Conservation (phyloP, 164 flowering plant genomes). For the Houttuynia cordata region DNA sequence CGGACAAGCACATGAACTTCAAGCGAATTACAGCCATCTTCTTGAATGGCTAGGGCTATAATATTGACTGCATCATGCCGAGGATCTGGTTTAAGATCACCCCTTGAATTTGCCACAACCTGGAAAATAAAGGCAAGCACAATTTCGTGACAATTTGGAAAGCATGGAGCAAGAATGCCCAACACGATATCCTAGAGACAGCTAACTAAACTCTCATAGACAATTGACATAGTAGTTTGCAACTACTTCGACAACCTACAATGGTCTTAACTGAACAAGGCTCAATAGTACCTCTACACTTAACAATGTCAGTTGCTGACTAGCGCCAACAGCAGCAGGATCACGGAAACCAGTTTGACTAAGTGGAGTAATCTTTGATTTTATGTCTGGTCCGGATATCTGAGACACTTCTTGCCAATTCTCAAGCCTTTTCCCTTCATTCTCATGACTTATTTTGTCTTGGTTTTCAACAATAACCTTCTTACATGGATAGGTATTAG, state of each 20-base stretch:
- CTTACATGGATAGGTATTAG: slow-evolving; percentile 4
- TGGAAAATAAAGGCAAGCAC: slow-evolving; percentile 10
- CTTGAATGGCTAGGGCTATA: slow-evolving; percentile 56
- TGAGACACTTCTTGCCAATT: slow-evolving; percentile 59
- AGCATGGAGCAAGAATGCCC: no score
- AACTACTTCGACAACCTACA: no score
- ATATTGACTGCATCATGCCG: slow-evolving; percentile 71
- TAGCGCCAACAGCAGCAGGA: slow-evolving; percentile 83
- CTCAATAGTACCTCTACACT: slow-evolving; percentile 63
- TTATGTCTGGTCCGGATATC: slow-evolving; percentile 67
- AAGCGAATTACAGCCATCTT: slow-evolving; percentile 34
- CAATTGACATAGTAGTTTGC: no score
- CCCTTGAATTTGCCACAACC: slow-evolving; percentile 87
- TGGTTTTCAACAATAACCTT: slow-evolving; percentile 1
- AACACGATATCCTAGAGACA: no score
- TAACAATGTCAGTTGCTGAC: slow-evolving; percentile 76
- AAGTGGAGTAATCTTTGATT: slow-evolving; percentile 64
- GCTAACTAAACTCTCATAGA: no score
- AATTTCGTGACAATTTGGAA: no score
- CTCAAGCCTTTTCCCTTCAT: slow-evolving; percentile 11
- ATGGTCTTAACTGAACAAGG: not conserved
- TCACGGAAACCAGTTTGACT: slow-evolving; percentile 95
- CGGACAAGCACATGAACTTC: slow-evolving; percentile 49
- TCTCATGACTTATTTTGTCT: slow-evolving; percentile 10
- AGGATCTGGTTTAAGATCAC: slow-evolving; percentile 86